Conservation (phyloP, 495 filamentous ascomycete genomes). For the Hyphodiscus hymeniophilus region DNA sequence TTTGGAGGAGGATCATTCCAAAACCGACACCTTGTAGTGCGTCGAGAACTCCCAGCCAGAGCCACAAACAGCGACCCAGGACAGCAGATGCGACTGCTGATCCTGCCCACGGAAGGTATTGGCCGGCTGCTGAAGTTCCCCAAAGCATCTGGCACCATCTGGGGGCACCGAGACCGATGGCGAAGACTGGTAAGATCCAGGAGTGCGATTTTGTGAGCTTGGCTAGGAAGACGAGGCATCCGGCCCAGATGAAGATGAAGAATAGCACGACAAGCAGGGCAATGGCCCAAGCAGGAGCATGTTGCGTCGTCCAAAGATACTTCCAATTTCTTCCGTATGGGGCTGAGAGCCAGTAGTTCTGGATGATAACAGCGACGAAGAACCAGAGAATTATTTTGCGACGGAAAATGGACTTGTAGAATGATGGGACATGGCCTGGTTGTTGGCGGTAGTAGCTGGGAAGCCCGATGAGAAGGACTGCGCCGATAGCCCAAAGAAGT, state of each 20-base stretch:
- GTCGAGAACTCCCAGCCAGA: constrained; percentile 58
- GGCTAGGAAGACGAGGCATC: constrained; percentile 38
- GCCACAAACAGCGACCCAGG: constrained; percentile 48
- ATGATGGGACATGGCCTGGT: constrained; percentile 58
- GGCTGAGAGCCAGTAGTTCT: constrained; percentile 58
- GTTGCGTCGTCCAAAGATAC: constrained; percentile 44
- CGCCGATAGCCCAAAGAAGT: constrained; percentile 42
- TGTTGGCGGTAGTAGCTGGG: constrained; percentile 59
- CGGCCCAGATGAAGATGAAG: constrained; percentile 50
- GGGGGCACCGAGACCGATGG: constrained; percentile 53
- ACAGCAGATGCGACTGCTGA: constrained; percentile 39
- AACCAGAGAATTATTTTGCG: constrained; percentile 55
- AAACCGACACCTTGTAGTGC: constrained; percentile 53
- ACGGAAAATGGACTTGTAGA: constrained; percentile 46
- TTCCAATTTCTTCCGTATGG: constrained; percentile 56
- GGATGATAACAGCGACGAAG: constrained; percentile 52
- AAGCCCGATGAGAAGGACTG: constrained; percentile 46
- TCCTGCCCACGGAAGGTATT: constrained; percentile 53
- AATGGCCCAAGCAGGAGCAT: constrained; percentile 45
- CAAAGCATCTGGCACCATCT: constrained; percentile 62
- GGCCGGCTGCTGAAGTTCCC: constrained; percentile 47
- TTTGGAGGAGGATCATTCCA: constrained; percentile 57
- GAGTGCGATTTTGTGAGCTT: constrained; percentile 44
- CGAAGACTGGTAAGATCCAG: constrained; percentile 61
- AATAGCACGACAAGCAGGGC: constrained; percentile 46